Base-by-base conservation (phyloP, 306 rosid genomes). In the Vigna hirtella region DNA sequence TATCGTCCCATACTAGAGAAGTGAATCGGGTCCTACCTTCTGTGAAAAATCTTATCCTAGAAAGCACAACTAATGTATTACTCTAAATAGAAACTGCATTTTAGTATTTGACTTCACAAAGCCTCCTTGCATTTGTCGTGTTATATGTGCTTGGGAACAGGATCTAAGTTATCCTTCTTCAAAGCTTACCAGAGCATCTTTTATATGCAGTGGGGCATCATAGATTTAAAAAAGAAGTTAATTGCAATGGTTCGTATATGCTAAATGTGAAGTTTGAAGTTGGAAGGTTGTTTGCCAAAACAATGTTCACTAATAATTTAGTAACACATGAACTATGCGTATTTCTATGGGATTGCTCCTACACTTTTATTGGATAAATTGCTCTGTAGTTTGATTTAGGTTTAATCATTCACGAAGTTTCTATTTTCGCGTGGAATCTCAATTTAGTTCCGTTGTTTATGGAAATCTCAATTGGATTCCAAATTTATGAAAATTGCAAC, bases 1-100 rank as follows among this genome's bases (percentile, higher is more conserved):
- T 53, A 67, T 91, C 26, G 89, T 91, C 82, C 93, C 97, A 48
- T 96, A 91, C 77, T 96, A 76, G 89, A 86, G 7, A 40, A 50
- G 26, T 50, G 77, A 80, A 74, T 32, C 38, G 84, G 78, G 82
- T 79, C 74, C 47, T 52, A 62, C 45, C 62, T 73, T 63, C 68
- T 81, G 71, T 70, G 81, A 76, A 70, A 68, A 28, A 72, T 70
- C 56, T 52, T 81, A 67, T 81, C 70, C 8, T 70, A 73, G 87
- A 83, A 66, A 71, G 56, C 84, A 55, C 59, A 56, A 51, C 68
- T 71, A 51, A 74, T 79, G 81, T 76, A 26, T 77, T 22, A 59
- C 73, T 76, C 66, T 30, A 24, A 79, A 86, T 70, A 77, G 85
- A 56, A 55, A 64, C 22, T 76, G 81, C 69, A 64, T 64, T 68